Base-by-base conservation (phyloP, 208 protist genomes). In the Trypanosoma grayi region DNA sequence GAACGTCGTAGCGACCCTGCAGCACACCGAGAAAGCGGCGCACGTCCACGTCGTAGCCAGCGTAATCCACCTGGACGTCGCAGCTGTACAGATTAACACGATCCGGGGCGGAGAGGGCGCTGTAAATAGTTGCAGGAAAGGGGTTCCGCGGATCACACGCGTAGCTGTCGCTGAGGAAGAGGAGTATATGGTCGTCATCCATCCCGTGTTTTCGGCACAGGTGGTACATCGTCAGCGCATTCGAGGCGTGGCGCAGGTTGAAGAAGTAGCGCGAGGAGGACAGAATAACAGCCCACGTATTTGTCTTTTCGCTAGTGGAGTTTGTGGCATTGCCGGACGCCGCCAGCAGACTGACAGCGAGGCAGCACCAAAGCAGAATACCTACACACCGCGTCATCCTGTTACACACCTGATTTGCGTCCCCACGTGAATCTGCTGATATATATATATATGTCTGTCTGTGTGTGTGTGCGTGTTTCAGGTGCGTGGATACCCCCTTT, bases 161-260 rank as follows among this genome's bases (percentile, higher is more conserved):
- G 66, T 98, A 95, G 73, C 97, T 97, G 70, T 99, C 97, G n/a
- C 93, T 87, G n/a, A 99, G 68, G 81, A 99, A 98, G 34, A 99
- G 72, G 31, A 99, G 81, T 61, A 99, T 98, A 51, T 95, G 79
- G 36, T 85, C 87, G 55, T 98, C 95, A 33, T 97, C 95, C 48
- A 98, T 97, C 62, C 97, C 97, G 53, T 98, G 75, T 41, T 90
- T 67, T 16, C 98, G 98, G 30, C 98, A 89, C 0, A 92, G 80
- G 70, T 95, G 81, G 69, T 99, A 99, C 39, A 99, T 76, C 27
- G 85, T 86, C 4, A 99, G 79, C 14, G 96, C 90, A 67, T 99
- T 99, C 48, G 97, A 82, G 7, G 94, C 94, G 66, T 99, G 98
- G 18, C 98, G 82, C 69, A 99, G 98, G 79, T 99, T 99, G 83